Evolutionary conservation across 805 yeast genomes (phyloP), one percentile per base, ranked within the genome.

Genomic region (Wickerhamiella domercqiae): DNA sequence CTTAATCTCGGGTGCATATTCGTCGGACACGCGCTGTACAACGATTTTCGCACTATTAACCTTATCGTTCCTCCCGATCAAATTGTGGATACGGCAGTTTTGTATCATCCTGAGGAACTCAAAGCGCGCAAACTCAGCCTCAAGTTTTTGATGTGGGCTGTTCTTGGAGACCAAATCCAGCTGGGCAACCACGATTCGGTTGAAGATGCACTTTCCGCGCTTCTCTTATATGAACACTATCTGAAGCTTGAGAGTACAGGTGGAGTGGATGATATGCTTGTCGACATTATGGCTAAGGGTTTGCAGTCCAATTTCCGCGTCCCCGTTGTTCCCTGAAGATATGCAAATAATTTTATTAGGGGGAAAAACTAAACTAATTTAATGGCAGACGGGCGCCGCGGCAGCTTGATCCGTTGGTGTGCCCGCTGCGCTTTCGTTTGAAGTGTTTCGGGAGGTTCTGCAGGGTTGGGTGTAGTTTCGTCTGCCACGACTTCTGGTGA

Each of bases 131-230:
- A 74, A 43, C 63, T 90, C 25, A 81, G 94, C 3, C 67, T 90
- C 47, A 78, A 87, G 52, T 90, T 83, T 54, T 61, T 90, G 53
- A 83, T 93, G 9, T 84, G 84, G 67, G 73, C 73, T 21, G 64
- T 87, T 34, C 63, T 90, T 37, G 70, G 69, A 24, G 75, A 73
- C 43, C 68, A 73, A 35, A 93, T 93, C 22, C 99, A 90, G 55
- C 74, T 73, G 2, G 94, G 90, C 2, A 87, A 87, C 52, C 99
- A 90, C 57, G 97, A 93, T 54, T 87, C 97, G 1, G 84, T 90
- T 32, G 98, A 90, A 52, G 99, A 90, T 61, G 96, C 99, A 0
- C 62, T 66, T 39, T 78, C 93, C 7, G 97, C 99, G 0, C 64
- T 90, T 47, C 57, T 70, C 32, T 60, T 90, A 25, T 93, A 81